phyloP scores from a whole-genome alignment of 306 rosid genomes.

The Dalbergia cochinchinensis region DNA sequence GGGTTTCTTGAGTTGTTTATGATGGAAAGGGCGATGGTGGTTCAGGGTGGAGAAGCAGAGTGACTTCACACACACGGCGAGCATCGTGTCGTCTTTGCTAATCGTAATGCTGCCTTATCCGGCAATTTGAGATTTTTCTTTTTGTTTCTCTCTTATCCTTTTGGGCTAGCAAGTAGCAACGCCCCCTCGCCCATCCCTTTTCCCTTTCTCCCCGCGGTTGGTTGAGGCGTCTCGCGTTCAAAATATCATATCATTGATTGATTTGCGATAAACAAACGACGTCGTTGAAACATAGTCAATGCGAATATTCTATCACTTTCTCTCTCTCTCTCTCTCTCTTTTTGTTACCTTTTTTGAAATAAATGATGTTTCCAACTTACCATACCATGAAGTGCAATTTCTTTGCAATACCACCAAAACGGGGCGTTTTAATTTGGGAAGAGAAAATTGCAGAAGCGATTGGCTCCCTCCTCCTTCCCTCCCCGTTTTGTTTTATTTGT shows the following conservation, averaged over 20 bases:
- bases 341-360: too few species aligned
- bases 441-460: too few species aligned
- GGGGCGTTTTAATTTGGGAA: neutral
- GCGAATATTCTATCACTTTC: too few species aligned
- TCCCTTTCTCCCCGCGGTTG: neutral
- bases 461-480: too few species aligned
- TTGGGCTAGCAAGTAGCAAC: too few species aligned
- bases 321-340: too few species aligned
- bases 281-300: neutral
- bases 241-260: too few species aligned
- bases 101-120: neutral
- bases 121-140: neutral
- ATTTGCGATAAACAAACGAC: neutral
- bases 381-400: too few species aligned
- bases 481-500: too few species aligned
- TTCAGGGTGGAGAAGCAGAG: neutral
- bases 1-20: conserved; percentile 2
- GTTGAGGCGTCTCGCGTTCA: too few species aligned
- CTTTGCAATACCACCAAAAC: neutral
- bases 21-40: neutral
- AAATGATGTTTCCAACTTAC: too few species aligned
- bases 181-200: neutral
- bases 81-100: neutral
- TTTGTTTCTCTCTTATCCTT: too few species aligned
- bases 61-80: neutral